phyloP scores from a whole-genome alignment of 2,329 filamentous ascomycete species.

The Nothophoma quercina region DNA sequence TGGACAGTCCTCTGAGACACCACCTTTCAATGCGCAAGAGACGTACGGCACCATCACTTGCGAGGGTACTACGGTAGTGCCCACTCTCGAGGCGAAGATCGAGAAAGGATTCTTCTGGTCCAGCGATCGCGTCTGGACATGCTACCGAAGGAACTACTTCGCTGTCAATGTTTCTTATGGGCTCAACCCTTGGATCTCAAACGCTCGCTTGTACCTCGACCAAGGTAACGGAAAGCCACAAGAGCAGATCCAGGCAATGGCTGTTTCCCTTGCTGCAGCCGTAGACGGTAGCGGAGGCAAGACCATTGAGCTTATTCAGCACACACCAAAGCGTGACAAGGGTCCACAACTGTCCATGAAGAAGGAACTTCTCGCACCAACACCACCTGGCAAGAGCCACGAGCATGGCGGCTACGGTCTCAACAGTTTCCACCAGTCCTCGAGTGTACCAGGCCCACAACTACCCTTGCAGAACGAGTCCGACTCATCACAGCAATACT shows the following conservation, averaged over 20 bases:
- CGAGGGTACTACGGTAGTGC: constrained; percentile 66
- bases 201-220: constrained; percentile 66
- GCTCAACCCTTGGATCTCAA: constrained; percentile 68
- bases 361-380: constrained; percentile 74
- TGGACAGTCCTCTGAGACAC: constrained; percentile 39
- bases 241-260: constrained; percentile 74
- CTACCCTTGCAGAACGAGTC: constrained; percentile 53
- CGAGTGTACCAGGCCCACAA: constrained; percentile 46
- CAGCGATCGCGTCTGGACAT: constrained; percentile 85
- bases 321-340: constrained; percentile 91
- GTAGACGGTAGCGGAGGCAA: constrained; percentile 80
- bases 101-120: constrained; percentile 87
- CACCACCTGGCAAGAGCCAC: constrained; percentile 61
- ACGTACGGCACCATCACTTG: constrained; percentile 69
- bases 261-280: constrained; percentile 84
- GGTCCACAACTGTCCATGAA: constrained; percentile 78
- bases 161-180: constrained; percentile 82
- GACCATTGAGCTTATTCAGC: constrained; percentile 83
- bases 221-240: constrained; percentile 52
- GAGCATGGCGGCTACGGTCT: constrained; percentile 51
- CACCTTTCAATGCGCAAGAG: constrained; percentile 57
- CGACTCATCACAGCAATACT: constrained; percentile 43
- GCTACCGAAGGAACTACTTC: constrained; percentile 92
- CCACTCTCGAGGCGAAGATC: constrained; percentile 80
- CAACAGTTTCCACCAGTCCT: constrained; percentile 48